These are phyloP conservation scores for Lasiodiplodia sp. DNA, from an alignment of 2,329 filamentous ascomycete species.

Conservation along the genomic window DNA sequence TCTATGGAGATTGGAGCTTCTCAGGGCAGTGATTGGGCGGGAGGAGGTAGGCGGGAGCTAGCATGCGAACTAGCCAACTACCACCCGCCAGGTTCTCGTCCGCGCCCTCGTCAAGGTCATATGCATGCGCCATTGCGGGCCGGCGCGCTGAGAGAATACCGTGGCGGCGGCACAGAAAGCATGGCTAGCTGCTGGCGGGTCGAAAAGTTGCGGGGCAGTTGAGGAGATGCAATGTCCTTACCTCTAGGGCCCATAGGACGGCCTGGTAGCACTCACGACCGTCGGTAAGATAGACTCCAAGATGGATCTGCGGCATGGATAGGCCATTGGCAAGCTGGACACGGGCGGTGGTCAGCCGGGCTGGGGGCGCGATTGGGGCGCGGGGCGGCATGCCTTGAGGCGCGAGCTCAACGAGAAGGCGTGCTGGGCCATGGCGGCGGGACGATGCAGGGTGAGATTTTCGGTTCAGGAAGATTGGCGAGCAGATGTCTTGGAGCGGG, in stretches of 20 bases:
- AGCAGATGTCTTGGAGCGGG: conserved; percentile 30
- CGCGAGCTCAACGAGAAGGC: conserved; percentile 53
- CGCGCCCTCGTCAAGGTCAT: background rate
- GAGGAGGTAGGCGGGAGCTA: conserved; percentile 27
- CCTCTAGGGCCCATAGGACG: conserved; percentile 64
- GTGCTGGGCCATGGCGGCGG: conserved; percentile 17
- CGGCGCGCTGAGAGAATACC: background rate
- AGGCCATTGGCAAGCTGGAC: conserved; percentile 66
- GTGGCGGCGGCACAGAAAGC: conserved; percentile 1
- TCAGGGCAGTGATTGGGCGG: background rate
- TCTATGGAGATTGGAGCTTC: background rate
- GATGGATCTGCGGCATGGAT: conserved; percentile 74
- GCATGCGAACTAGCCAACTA: conserved; percentile 20
- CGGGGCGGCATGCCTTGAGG: conserved; percentile 44
- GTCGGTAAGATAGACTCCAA: conserved; percentile 76
- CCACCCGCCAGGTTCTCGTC: background rate
- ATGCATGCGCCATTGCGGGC: background rate
- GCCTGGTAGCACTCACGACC: conserved; percentile 66
- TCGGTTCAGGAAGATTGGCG: conserved; percentile 15
- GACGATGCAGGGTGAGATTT: conserved; percentile 22
- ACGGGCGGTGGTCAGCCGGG: conserved; percentile 35
- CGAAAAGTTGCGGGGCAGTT: conserved; percentile 1
- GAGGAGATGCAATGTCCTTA: conserved; percentile 32
- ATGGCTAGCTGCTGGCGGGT: background rate
- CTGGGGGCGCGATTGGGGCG: conserved; percentile 4